These are phyloP conservation scores for Wickerhamomyces sydowiorum DNA, from an alignment of 805 yeast genomes.

Conservation along the genomic window DNA sequence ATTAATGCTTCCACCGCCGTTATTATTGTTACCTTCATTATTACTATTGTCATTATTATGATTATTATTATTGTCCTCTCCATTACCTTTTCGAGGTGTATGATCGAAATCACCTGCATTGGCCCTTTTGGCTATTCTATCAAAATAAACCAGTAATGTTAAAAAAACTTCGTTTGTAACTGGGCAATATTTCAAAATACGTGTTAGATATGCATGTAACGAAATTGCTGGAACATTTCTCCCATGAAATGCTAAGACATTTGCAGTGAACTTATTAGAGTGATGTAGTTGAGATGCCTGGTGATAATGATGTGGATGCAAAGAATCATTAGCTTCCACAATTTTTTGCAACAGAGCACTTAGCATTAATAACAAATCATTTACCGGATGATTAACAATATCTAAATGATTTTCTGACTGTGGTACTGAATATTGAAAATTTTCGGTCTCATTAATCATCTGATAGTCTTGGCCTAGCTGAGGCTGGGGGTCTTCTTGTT, in stretches of 20 bases:
- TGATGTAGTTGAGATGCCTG: conserved; percentile 24
- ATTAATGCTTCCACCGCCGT: too few species aligned
- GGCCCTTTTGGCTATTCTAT: conserved; percentile 83
- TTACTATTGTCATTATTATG: too few species aligned
- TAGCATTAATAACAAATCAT: conserved; percentile 77
- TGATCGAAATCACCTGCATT: conserved; percentile 37
- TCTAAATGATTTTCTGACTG: conserved; percentile 26
- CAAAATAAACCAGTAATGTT: conserved; percentile 87
- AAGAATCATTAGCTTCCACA: conserved; percentile 81
- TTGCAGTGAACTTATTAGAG: conserved; percentile 48
- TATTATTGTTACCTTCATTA: too few species aligned
- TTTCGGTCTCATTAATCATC: too few species aligned
- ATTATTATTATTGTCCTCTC: not conserved
- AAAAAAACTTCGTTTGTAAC: conserved; percentile 96
- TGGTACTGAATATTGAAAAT: conserved; percentile 6
- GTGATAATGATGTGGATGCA: conserved; percentile 51
- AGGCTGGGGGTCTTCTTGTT: not conserved
- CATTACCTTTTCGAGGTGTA: conserved; percentile 1
- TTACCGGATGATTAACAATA: conserved; percentile 78
- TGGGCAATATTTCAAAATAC: conserved; percentile 95
- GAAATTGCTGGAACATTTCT: conserved; percentile 95
- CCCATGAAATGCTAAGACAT: conserved; percentile 89
- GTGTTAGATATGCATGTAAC: conserved; percentile 78
- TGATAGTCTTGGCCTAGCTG: too few species aligned
- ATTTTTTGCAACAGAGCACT: conserved; percentile 81